Conservation (phyloP, 2,329 filamentous ascomycete genomes). For the Botryotinia globosa region DNA sequence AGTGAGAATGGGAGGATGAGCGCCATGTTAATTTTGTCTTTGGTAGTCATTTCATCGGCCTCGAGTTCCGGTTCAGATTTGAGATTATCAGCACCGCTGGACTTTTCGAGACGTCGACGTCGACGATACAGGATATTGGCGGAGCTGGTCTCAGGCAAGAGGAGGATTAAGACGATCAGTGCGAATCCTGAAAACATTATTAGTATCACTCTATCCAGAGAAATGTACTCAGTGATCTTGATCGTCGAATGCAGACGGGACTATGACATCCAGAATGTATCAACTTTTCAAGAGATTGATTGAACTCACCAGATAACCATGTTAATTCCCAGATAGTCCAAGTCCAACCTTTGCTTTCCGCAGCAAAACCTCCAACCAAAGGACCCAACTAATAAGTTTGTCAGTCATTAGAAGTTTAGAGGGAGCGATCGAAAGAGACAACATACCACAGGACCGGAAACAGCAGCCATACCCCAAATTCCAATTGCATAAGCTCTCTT, state of each 20-base stretch:
- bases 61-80: constrained; percentile 62
- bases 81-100: constrained; percentile 53
- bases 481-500: constrained; percentile 57
- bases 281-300: background rate
- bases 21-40: constrained; percentile 49
- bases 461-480: constrained; percentile 52
- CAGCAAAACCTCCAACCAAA: constrained; percentile 57
- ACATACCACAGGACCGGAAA: constrained; percentile 45
- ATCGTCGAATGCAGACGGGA: background rate
- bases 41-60: constrained; percentile 49
- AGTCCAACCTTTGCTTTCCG: constrained; percentile 55
- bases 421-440: background rate
- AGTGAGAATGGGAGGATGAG: constrained; percentile 59
- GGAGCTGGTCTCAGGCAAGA: constrained; percentile 61
- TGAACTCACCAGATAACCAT: constrained; percentile 50
- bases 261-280: background rate
- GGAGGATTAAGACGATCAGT: constrained; percentile 55
- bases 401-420: background rate
- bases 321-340: constrained; percentile 59
- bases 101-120: constrained; percentile 55
- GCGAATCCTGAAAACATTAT: constrained; percentile 41
- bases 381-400: constrained; percentile 47
- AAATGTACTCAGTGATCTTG: background rate
- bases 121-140: constrained; percentile 60
- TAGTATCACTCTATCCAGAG: background rate